These are phyloP conservation scores for Albophoma yamanashiensis DNA, from an alignment of 2,329 filamentous ascomycete species.

Conservation along the genomic window DNA sequence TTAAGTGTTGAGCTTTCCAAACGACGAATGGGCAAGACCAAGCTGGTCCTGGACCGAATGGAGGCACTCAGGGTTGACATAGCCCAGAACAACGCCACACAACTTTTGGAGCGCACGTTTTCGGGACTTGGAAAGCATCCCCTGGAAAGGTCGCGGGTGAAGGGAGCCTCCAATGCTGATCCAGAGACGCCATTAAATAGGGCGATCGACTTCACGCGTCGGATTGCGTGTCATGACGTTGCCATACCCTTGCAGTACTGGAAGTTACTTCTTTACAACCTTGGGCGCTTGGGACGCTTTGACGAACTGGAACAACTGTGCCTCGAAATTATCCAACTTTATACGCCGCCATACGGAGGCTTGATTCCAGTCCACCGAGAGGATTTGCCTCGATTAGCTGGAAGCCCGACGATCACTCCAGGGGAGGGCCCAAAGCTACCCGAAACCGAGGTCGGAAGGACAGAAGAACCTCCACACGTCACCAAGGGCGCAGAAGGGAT, in stretches of 20 bases:
- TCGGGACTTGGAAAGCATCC: conserved; percentile 17
- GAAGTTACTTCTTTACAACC: conserved; percentile 30
- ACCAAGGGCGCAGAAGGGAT: neutral
- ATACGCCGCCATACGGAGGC: conserved; percentile 16
- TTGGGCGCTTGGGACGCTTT: conserved; percentile 32
- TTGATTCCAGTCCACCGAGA: conserved; percentile 31
- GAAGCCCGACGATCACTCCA: neutral
- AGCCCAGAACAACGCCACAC: conserved; percentile 14
- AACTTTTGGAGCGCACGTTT: conserved; percentile 15
- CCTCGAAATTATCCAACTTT: conserved; percentile 30
- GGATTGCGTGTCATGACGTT: conserved; percentile 18
- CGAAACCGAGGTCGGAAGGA: neutral
- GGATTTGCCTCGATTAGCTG: conserved; percentile 24
- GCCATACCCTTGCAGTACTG: conserved; percentile 27
- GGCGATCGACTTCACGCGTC: conserved; percentile 18
- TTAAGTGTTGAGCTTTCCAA: conserved; percentile 7
- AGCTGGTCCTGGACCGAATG: conserved; percentile 20
- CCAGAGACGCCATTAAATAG: conserved; percentile 13
- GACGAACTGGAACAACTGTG: conserved; percentile 33
- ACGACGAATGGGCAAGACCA: conserved; percentile 11
- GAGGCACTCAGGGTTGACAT: conserved; percentile 16
- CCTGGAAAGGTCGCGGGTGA: neutral
- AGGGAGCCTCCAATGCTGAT: neutral
- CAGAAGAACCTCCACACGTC: neutral
- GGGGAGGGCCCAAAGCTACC: neutral